Conservation (phyloP, 2,329 filamentous ascomycete species). For the Fusarium incarnatum region DNA sequence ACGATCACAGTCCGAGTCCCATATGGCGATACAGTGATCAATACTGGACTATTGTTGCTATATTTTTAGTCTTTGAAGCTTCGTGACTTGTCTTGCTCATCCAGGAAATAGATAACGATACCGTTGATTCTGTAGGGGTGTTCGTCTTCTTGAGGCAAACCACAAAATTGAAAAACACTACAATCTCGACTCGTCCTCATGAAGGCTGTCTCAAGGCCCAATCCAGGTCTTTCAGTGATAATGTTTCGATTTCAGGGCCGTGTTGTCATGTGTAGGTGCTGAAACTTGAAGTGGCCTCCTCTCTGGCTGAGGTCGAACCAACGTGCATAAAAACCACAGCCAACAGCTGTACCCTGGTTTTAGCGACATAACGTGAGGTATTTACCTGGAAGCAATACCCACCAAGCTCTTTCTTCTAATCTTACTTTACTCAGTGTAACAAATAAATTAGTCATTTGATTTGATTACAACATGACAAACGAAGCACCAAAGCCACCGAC, state of each 20-base stretch:
- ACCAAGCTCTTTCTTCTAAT: not conserved
- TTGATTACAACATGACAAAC: not conserved
- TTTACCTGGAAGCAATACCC: not conserved
- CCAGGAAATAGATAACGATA: too few species aligned
- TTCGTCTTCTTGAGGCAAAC: too few species aligned
- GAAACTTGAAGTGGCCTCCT: not conserved
- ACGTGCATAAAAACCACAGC: slow-evolving; percentile 2
- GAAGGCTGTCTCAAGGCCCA: too few species aligned
- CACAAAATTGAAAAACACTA: too few species aligned
- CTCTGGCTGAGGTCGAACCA: not conserved
- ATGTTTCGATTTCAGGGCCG: not conserved
- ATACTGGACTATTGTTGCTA: too few species aligned
- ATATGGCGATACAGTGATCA: too few species aligned
- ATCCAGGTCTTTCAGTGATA: too few species aligned
- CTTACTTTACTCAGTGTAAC: not conserved
- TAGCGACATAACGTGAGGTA: not conserved
- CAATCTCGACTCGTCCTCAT: too few species aligned
- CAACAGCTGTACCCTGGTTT: not conserved
- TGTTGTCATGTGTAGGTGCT: not conserved
- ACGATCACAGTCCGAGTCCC: too few species aligned
- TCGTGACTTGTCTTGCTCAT: too few species aligned
- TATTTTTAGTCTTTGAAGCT: too few species aligned
- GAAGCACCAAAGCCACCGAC: not conserved
- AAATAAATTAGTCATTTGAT: accelerated
- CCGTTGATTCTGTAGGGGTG: too few species aligned